Percentiles rank a stretch among this genome's conserved stretches.
These are phyloP conservation scores for Hansenula lynferdii DNA, from an alignment of 1,139 yeast genomes.

Conservation along the genomic window DNA sequence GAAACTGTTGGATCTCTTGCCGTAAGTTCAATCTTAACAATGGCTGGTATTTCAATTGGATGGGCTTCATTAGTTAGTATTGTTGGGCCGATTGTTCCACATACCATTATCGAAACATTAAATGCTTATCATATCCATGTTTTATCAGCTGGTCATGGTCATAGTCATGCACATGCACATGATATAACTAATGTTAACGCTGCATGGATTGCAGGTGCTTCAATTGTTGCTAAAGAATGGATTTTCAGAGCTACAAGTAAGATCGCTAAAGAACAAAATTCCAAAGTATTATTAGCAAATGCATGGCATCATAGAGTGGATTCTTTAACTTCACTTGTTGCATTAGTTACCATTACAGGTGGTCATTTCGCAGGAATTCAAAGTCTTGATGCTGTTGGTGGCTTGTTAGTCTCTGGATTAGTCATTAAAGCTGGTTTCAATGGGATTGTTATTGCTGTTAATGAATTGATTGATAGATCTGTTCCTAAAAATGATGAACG, in stretches of 20 bases:
- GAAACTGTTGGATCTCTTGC: constrained; percentile 90
- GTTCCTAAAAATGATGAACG: constrained; percentile 35
- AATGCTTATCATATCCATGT: constrained; percentile 31
- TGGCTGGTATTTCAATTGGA: constrained; percentile 91
- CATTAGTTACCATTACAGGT: constrained; percentile 80
- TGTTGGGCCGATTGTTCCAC: constrained; percentile 63
- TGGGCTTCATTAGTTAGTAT: constrained; percentile 76
- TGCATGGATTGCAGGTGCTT: constrained; percentile 92
- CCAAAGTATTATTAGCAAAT: constrained; percentile 89
- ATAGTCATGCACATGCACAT: constrained; percentile 35
- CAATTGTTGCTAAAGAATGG: constrained; percentile 83
- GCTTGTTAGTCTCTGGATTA: constrained; percentile 73
- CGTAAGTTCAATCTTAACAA: constrained; percentile 74
- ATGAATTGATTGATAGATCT: constrained; percentile 70
- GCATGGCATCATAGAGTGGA: constrained; percentile 99
- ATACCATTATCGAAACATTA: constrained; percentile 42
- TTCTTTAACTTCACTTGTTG: constrained; percentile 86
- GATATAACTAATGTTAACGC: constrained; percentile 77
- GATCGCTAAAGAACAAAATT: constrained; percentile 71
- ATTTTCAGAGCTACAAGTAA: constrained; percentile 76
- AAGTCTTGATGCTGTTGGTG: constrained; percentile 92
- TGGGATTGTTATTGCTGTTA: constrained; percentile 64
- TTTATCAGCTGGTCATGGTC: constrained; percentile 31
- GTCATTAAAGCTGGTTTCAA: constrained; percentile 82
- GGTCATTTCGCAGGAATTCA: constrained; percentile 73